A percentile compares a stretch with the other conserved stretches of the same genome.
phyloP scores from a whole-genome alignment of 306 rosid genomes.

The Citrullus colocynthis region DNA sequence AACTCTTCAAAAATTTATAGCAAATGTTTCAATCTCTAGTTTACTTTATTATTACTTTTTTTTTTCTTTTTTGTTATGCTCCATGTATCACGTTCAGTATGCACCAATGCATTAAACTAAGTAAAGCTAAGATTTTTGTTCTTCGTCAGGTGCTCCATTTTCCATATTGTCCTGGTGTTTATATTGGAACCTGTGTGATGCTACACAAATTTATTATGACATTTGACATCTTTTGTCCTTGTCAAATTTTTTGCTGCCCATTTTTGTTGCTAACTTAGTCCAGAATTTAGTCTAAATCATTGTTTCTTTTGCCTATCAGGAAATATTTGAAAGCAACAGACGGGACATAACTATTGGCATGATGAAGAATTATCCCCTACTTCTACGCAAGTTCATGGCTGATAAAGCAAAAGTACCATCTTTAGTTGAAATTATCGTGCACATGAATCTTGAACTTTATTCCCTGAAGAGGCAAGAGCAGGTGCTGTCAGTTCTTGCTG shows the following conservation, averaged over 20 bases:
- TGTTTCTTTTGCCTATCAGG: constrained; percentile 36
- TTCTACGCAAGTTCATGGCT: constrained; percentile 80
- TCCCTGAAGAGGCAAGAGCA: constrained; percentile 85
- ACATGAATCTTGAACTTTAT: constrained; percentile 78
- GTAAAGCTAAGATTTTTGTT: not conserved
- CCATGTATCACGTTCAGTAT: not conserved
- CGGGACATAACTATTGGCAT: constrained; percentile 70
- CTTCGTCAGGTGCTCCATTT: not conserved
- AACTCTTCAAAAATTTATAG: not conserved
- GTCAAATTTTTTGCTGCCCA: not conserved
- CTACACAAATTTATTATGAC: not conserved
- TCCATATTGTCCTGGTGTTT: not conserved
- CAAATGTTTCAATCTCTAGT: not conserved
- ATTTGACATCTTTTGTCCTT: not conserved
- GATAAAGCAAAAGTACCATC: constrained; percentile 74
- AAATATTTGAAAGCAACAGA: constrained; percentile 63
- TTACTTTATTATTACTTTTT: not conserved
- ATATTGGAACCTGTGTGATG: not conserved
- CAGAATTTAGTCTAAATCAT: not conserved
- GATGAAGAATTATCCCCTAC: constrained; percentile 75
- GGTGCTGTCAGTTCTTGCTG: constrained; percentile 27
- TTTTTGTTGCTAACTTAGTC: constrained; percentile 5
- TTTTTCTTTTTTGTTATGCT: not conserved
- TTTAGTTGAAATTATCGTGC: constrained; percentile 59
- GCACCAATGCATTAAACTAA: not conserved